phyloP scores from a whole-genome alignment of 2,329 filamentous ascomycete species.

The Colletotrichum caudatum region DNA sequence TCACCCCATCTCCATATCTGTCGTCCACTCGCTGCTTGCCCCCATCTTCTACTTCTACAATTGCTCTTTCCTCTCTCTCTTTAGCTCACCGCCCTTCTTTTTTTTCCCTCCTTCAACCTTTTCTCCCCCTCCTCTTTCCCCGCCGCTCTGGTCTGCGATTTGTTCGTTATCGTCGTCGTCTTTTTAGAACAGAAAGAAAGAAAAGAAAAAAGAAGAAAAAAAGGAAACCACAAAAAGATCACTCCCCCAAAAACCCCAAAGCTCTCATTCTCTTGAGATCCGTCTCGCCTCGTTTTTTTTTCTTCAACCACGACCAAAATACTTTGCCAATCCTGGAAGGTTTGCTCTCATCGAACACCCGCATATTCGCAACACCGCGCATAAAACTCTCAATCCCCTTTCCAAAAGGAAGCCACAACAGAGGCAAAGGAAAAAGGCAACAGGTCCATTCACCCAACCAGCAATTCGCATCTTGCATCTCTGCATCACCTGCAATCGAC shows the following conservation, averaged over 20 bases:
- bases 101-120: slow-evolving; percentile 48
- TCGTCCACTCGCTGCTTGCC: slow-evolving; percentile 43
- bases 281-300: slow-evolving; percentile 42
- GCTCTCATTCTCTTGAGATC: slow-evolving; percentile 41
- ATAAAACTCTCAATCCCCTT: neutral
- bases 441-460: slow-evolving; percentile 1
- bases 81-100: slow-evolving; percentile 49
- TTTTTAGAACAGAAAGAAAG: slow-evolving; percentile 29
- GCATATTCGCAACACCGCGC: slow-evolving; percentile 36
- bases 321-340: slow-evolving; percentile 37
- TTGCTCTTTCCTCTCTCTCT: slow-evolving; percentile 47
- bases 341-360: slow-evolving; percentile 25
- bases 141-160: slow-evolving; percentile 43
- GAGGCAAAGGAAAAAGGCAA: slow-evolving; percentile 7
- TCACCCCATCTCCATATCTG: slow-evolving; percentile 47
- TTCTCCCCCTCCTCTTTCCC: slow-evolving; percentile 45
- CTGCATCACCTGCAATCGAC: slow-evolving; percentile 20
- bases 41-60: slow-evolving; percentile 51
- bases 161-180: slow-evolving; percentile 48
- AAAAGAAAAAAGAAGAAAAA: slow-evolving; percentile 15
- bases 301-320: slow-evolving; percentile 29
- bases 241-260: neutral
- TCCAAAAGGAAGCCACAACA: slow-evolving; percentile 7
- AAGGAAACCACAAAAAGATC: slow-evolving; percentile 4
- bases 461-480: slow-evolving; percentile 21